A percentile compares a stretch with the other conserved stretches of the same genome.
Conservation (phyloP, 2,329 filamentous ascomycete species). For the Colletotrichum limetticola region DNA sequence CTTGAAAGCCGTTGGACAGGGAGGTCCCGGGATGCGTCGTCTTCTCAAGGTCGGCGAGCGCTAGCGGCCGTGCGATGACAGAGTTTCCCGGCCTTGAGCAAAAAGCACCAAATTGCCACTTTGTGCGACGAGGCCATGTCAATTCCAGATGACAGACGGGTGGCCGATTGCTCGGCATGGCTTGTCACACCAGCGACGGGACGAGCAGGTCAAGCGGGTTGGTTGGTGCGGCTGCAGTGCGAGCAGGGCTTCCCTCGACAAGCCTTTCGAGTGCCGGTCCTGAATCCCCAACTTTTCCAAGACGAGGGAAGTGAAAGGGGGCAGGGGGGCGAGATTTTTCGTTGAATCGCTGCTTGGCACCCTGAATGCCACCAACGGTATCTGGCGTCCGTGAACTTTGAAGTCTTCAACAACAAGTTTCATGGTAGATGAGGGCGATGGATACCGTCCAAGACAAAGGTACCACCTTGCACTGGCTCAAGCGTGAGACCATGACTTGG, state of each 20-base stretch:
- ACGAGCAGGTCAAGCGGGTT: constrained; percentile 23
- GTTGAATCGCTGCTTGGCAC: not conserved
- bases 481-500: not conserved
- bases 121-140: constrained; percentile 19
- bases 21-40: not conserved
- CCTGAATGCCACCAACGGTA: not conserved
- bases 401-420: not conserved
- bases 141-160: constrained; percentile 9
- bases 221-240: constrained; percentile 30
- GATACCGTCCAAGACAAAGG: not conserved
- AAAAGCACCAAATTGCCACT: constrained; percentile 2
- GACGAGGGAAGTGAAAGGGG: constrained; percentile 19
- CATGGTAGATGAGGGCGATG: not conserved
- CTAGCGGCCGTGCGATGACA: not conserved
- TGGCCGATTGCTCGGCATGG: constrained; percentile 6
- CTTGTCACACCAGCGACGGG: constrained; percentile 28
- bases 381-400: not conserved
- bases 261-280: constrained; percentile 28
- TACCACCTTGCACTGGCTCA: not conserved
- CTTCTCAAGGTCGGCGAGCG: not conserved
- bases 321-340: not conserved
- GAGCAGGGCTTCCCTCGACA: constrained; percentile 22
- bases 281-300: constrained; percentile 25
- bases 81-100: not conserved
- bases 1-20: not conserved